Evolutionary conservation across 345 rosid species (phyloP).

Genomic region (Salix udensis): DNA sequence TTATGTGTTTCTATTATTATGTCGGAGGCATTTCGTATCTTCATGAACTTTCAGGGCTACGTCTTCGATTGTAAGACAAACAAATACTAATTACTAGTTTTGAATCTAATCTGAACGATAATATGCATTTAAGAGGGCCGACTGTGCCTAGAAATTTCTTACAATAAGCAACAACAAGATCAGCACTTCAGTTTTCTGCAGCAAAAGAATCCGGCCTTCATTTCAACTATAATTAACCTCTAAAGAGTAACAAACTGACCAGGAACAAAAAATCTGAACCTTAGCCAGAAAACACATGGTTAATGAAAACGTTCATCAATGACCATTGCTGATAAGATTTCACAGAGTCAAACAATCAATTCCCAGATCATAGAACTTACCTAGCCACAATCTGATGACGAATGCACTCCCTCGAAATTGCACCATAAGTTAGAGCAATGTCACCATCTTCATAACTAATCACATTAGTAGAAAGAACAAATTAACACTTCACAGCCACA

Average conservation of each 20-base stretch:
- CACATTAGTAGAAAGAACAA: background rate
- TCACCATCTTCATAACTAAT: slow-evolving; percentile 39
- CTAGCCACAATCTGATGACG: slow-evolving; percentile 46
- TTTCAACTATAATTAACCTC: background rate
- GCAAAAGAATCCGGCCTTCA: background rate
- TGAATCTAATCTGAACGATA: background rate
- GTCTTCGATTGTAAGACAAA: background rate
- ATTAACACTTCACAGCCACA: background rate
- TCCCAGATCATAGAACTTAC: slow-evolving; percentile 16
- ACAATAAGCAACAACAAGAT: background rate
- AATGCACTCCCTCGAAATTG: slow-evolving; percentile 49
- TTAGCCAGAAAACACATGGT: background rate
- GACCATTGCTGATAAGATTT: background rate
- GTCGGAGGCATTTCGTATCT: background rate
- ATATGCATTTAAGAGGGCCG: background rate
- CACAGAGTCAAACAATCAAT: background rate
- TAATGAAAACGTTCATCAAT: background rate
- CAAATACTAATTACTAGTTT: background rate
- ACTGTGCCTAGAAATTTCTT: background rate
- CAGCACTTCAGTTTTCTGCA: background rate
- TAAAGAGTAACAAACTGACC: background rate
- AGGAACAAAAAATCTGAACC: background rate
- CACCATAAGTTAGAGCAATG: slow-evolving; percentile 44
- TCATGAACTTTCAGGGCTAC: background rate
- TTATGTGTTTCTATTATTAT: background rate